Percentiles rank a stretch among this genome's conserved stretches.
These are phyloP conservation scores for Aspergillus sclerotiicarbonarius DNA, from an alignment of 495 filamentous ascomycete genomes.

Conservation along the genomic window DNA sequence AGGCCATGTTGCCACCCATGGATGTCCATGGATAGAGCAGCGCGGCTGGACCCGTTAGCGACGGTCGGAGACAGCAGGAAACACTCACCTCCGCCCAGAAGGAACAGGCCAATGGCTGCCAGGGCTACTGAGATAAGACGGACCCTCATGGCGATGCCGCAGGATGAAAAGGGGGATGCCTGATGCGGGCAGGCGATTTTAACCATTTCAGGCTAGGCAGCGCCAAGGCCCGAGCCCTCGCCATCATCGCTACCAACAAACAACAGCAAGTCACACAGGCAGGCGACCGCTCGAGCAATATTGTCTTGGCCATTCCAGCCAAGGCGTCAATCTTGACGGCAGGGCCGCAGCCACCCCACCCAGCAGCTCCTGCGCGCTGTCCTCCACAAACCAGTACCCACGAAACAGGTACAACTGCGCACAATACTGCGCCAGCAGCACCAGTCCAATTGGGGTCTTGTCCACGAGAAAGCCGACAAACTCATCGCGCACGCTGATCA, in stretches of 20 bases:
- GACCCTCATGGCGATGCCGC: not conserved
- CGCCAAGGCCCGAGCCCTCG: too few species aligned
- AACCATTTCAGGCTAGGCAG: too few species aligned
- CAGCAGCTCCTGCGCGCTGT: not conserved
- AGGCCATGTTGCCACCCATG: not conserved
- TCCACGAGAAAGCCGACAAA: not conserved
- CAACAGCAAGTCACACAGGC: not conserved
- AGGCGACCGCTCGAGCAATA: not conserved
- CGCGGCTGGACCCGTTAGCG: not conserved
- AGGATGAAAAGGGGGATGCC: not conserved
- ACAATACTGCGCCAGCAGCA: slow-evolving; percentile 6
- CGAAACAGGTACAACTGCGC: slow-evolving; percentile 3
- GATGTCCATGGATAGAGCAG: not conserved
- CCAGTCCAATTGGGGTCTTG: not conserved
- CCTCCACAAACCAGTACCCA: slow-evolving; percentile 5
- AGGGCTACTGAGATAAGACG: not conserved
- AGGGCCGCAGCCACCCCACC: not conserved
- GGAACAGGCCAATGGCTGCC: not conserved
- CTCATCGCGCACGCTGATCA: not conserved
- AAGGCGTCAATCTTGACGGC: not conserved
- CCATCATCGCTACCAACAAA: too few species aligned
- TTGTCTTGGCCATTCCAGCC: not conserved
- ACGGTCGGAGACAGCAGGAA: not conserved
- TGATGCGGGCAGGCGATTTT: too few species aligned
- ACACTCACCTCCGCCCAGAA: not conserved